Evolutionary conservation across 139 green algal genomes (phyloP), one percentile per base, ranked within the genome.

Genomic region (Deuterostichococcus epilithicus): DNA sequence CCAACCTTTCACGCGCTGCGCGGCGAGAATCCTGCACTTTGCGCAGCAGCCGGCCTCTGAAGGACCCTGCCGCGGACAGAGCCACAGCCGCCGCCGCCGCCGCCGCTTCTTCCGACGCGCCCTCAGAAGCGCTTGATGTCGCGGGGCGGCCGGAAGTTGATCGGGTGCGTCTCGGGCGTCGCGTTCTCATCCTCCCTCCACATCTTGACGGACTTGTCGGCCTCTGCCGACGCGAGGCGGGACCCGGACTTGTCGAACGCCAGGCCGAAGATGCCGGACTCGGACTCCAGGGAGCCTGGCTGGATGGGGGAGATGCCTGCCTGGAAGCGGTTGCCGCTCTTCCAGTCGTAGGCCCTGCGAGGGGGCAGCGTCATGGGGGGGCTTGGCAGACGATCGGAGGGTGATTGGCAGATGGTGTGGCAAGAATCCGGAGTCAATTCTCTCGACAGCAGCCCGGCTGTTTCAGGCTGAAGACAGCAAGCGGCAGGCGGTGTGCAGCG

Each of bases 141-240:
- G 58, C 80, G 86, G 22, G 92, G 92, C 5, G 92, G 89, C 26
- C 80, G 65, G 89, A 97, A 99, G 6, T 90, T 76, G 25, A 98
- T 58, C 32, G 96, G 96, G 76, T 98, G 90, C 0, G 82, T 94
- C 52, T 97, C 90, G 3, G 87, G 89, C 0, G 95, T 97, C 26
- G 96, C 96, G 1, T 82, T 75, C 60, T 89, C 81, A 72, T 98
- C 95, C 85, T 98, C 90, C 76, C 95, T 94, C 91, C 92, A 99
- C 88, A 99, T 95, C 82, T 98, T 98, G 78, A 99, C 92, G 22
- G 94, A 98, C 86, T 99, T 99, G 86, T 99, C 96, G 3, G 92
- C 95, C 82, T 97, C 94, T 68, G 87, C 92, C 0, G 94, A 97
- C 5, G 98, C 80, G 69, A 98, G 87, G 5, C 94, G 89, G 1